phyloP scores from a whole-genome alignment of 345 rosid genomes.

The Gossypium mustelinum region DNA sequence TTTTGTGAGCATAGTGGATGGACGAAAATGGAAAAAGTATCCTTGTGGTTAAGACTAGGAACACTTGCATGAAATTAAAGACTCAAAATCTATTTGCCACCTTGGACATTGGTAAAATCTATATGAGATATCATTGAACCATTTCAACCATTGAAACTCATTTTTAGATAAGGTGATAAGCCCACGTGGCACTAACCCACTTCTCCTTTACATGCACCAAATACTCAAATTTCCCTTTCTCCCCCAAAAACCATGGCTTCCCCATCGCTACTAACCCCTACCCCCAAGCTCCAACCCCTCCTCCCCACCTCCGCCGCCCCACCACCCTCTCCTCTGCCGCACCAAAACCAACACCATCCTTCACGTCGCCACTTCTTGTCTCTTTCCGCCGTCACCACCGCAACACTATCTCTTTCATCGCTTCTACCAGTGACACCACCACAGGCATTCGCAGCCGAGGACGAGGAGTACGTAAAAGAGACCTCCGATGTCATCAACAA shows the following conservation, averaged over 20 bases:
- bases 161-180: constrained; percentile 85
- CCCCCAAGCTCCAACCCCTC: constrained; percentile 39
- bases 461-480: constrained; percentile 84
- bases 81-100: neutral
- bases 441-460: constrained; percentile 48
- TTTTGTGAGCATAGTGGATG: too few species aligned
- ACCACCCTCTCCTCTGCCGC: constrained; percentile 13
- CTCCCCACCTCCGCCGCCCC: constrained; percentile 20
- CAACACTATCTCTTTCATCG: constrained; percentile 21
- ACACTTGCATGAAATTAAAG: neutral
- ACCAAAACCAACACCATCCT: neutral
- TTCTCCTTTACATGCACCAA: constrained; percentile 15
- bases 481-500: constrained; percentile 66
- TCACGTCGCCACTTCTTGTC: constrained; percentile 63
- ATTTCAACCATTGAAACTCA: constrained; percentile 35
- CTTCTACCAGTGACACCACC: constrained; percentile 25
- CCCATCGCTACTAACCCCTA: constrained; percentile 58
- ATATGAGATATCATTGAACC: constrained; percentile 19
- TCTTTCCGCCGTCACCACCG: constrained; percentile 27
- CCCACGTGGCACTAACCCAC: constrained; percentile 56
- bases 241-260: constrained; percentile 55
- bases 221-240: constrained; percentile 2
- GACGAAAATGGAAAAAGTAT: too few species aligned
- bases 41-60: neutral
- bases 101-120: neutral